phyloP scores from a whole-genome alignment of 805 yeast species.

The Candida pini region DNA sequence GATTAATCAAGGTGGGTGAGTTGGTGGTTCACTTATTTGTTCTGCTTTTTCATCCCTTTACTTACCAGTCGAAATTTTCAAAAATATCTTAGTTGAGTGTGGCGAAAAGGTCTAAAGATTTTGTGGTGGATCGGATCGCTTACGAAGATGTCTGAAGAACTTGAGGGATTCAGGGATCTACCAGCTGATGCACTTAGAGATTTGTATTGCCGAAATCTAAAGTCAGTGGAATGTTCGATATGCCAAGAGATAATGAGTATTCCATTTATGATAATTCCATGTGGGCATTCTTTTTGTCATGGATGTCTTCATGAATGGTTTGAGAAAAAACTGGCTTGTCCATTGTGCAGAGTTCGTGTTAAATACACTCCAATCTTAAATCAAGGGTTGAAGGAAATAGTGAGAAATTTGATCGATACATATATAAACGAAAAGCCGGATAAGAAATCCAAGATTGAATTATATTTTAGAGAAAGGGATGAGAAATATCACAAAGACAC shows the following conservation, averaged over 20 bases:
- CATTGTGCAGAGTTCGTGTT: conserved; percentile 54
- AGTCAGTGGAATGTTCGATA: conserved; percentile 48
- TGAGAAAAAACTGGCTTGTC: conserved; percentile 52
- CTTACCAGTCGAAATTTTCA: no score
- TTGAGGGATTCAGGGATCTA: conserved; percentile 3
- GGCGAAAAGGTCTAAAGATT: no score
- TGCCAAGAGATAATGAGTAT: conserved; percentile 66
- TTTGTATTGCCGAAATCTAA: conserved; percentile 12
- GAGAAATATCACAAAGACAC: conserved; percentile 37
- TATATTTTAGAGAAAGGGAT: conserved; percentile 25
- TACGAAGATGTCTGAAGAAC: conserved; percentile 1
- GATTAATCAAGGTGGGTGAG: no score
- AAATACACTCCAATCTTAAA: conserved; percentile 48
- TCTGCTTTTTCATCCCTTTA: no score
- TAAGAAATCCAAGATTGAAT: conserved; percentile 12
- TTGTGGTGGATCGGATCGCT: no score
- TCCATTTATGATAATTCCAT: conserved; percentile 50
- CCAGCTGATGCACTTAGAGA: conserved; percentile 13
- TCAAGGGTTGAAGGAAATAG: conserved; percentile 42
- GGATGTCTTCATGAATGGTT: conserved; percentile 63
- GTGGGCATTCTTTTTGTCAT: conserved; percentile 77
- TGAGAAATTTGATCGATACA: conserved; percentile 36
- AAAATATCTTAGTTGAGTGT: no score
- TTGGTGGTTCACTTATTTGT: no score
- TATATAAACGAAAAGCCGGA: conserved; percentile 26